Base-by-base conservation (phyloP, 1,284 basidiomycete species). In the Ganoderma sinense region DNA sequence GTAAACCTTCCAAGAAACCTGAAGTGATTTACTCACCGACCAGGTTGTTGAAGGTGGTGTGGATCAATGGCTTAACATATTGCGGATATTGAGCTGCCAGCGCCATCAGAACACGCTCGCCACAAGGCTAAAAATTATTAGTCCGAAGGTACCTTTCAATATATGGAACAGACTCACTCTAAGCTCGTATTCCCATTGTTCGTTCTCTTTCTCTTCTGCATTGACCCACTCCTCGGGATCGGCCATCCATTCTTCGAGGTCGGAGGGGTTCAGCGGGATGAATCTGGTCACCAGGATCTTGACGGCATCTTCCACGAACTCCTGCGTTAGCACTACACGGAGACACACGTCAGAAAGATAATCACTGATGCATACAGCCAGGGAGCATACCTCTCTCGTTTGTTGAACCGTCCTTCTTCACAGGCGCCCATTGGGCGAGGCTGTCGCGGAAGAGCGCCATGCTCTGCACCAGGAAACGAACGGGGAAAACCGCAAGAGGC, bases 211-310 rank as follows among this genome's bases (percentile, higher is more conserved):
- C 71, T 94, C 93, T 80, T 97, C 94, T 2, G 88, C 79, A 69
- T 95, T 92, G 5, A 96, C 88, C 94, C 95, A 97, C 76, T 96
- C 94, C 81, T 97, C 96, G 0, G 95, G 94, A 80, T 96, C 94
- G 33, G 87, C 85, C 82, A 92, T 87, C 91, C 96, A 94, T 3
- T 84, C 86, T 72, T 95, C 89, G 5, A 97, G 85, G 79, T 97
- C 95, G 5, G 86, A 82, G 0, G 92, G 86, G 66, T 92, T 94
- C 41, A 97, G 84, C 4, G 94, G 94, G 77, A 97, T 91, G 76
- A 96, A 93, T 31, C 92, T 88, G 43, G 92, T 92, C 31, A 97
- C 87, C 6, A 97, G 86, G 18, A 96, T 82, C 71, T 88, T 87
- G 39, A 96, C 92, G 0, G 95, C 93, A 62, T 91, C 89, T 72